Conservation (phyloP, 1,284 basidiomycete species). For the Chalciporus sp. region DNA sequence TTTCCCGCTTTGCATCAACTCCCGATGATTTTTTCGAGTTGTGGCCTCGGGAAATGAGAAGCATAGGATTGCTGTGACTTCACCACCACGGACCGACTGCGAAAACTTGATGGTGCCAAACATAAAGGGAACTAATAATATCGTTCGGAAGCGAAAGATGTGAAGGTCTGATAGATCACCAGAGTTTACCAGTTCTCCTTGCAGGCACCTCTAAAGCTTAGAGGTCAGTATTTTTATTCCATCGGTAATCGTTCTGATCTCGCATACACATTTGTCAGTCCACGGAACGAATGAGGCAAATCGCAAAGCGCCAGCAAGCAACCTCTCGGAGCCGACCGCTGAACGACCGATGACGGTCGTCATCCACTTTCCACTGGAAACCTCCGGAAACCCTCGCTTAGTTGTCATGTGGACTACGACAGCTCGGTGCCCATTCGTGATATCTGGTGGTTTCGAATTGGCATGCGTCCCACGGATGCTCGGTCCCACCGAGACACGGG, state of each 20-base stretch:
- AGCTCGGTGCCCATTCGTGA: neutral
- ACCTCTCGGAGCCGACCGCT: neutral
- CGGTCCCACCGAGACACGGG: neutral
- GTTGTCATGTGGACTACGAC: neutral
- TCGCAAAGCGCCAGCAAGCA: neutral
- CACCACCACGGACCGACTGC: neutral
- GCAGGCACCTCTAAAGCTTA: too few species aligned
- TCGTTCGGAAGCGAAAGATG: neutral
- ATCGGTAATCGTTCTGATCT: neutral
- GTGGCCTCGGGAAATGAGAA: neutral
- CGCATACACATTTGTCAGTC: neutral
- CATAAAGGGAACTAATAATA: neutral
- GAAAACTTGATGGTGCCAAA: neutral
- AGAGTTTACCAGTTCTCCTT: too few species aligned
- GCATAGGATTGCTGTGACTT: neutral
- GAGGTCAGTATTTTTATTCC: neutral
- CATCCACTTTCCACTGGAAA: neutral
- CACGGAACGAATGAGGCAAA: neutral
- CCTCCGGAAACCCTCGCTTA: neutral
- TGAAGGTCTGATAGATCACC: neutral
- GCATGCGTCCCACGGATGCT: slow-evolving; percentile 3
- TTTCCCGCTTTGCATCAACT: neutral
- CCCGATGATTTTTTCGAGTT: neutral
- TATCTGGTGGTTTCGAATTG: neutral
- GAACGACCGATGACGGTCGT: neutral